phyloP scores from a whole-genome alignment of 2,329 filamentous ascomycete species.

The Xylariaceae sp. region DNA sequence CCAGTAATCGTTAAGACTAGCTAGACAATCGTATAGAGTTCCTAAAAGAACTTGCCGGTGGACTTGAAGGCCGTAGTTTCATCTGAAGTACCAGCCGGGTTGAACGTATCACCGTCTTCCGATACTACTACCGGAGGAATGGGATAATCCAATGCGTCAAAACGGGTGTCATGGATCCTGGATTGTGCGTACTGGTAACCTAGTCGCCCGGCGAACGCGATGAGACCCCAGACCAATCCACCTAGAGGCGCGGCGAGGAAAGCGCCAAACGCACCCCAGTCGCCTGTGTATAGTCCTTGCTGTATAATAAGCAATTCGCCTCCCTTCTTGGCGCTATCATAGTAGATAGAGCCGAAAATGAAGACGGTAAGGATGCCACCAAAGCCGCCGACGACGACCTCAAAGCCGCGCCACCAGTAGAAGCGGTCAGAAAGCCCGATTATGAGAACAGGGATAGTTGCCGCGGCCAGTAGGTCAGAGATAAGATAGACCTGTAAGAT shows the following conservation, averaged over 20 bases:
- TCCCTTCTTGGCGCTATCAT: conserved; percentile 57
- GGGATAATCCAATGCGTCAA: conserved; percentile 61
- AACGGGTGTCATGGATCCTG: conserved; percentile 53
- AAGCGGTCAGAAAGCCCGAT: conserved; percentile 61
- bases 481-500: conserved; percentile 80
- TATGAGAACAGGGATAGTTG: conserved; percentile 67
- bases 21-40: neutral
- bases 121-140: conserved; percentile 9
- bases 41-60: conserved; percentile 51
- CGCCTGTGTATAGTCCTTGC: conserved; percentile 66
- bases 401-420: conserved; percentile 75
- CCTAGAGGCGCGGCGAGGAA: conserved; percentile 76
- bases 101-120: conserved; percentile 24
- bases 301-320: conserved; percentile 65
- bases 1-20: neutral
- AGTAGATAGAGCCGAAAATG: conserved; percentile 75
- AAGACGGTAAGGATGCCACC: conserved; percentile 76
- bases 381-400: conserved; percentile 71
- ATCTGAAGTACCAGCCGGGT: conserved; percentile 27
- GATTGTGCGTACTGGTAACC: conserved; percentile 52
- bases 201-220: conserved; percentile 56
- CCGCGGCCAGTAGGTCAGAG: conserved; percentile 71
- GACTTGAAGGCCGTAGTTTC: conserved; percentile 34
- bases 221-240: conserved; percentile 64
- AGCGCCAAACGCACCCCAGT: conserved; percentile 79